Evolutionary conservation across 2,329 filamentous ascomycete genomes (phyloP).

Genomic region (Fusarium aywerte): DNA sequence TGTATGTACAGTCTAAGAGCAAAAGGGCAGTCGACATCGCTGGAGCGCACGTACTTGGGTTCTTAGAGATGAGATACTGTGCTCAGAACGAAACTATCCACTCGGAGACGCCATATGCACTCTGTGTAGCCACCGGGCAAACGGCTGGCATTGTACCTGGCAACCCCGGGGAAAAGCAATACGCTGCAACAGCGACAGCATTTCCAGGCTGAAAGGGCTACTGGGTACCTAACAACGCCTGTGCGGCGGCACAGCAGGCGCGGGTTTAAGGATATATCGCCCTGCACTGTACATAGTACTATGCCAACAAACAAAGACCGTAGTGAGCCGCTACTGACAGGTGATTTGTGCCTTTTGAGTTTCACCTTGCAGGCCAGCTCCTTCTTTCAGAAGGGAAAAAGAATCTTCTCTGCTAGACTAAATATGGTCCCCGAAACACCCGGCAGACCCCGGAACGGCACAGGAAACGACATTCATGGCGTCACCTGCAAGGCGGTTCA

Average conservation of each 20-base stretch:
- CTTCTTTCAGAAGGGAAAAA: conserved; percentile 34
- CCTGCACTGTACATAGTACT: conserved; percentile 6
- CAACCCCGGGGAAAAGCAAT: conserved; percentile 21
- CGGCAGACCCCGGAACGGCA: neutral
- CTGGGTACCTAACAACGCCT: conserved; percentile 4
- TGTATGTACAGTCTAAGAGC: neutral
- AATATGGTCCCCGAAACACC: conserved; percentile 16
- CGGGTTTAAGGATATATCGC: neutral
- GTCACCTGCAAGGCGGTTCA: conserved; percentile 23
- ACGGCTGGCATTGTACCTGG: conserved; percentile 5
- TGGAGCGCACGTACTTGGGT: too few relatives aligned
- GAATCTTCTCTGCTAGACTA: conserved; percentile 29
- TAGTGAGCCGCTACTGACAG: conserved; percentile 24
- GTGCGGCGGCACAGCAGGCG: conserved; percentile 20
- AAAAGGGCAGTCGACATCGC: neutral
- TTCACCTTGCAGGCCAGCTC: conserved; percentile 30
- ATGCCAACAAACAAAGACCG: neutral
- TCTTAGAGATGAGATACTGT: neutral
- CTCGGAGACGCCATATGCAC: conserved; percentile 4
- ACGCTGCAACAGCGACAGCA: neutral
- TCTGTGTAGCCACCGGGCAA: neutral
- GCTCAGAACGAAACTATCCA: neutral
- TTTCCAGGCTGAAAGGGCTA: conserved; percentile 16
- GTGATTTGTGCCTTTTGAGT: conserved; percentile 25
- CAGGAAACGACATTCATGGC: conserved; percentile 15